Conservation (phyloP, 495 filamentous ascomycete species). For the Aspergillus olivimuriae region DNA sequence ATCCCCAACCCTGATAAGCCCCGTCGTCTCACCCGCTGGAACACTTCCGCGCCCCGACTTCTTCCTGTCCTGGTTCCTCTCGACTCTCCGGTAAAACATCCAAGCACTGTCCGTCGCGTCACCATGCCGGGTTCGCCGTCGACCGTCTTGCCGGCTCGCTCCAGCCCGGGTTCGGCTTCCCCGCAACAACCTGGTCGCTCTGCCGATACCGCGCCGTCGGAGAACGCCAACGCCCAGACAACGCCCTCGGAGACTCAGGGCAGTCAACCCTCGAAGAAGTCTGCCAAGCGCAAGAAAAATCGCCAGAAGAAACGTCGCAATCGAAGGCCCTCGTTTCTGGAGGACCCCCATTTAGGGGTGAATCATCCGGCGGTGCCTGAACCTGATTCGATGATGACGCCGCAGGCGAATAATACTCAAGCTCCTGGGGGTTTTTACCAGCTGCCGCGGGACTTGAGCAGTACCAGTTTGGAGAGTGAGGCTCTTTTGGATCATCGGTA, state of each 20-base stretch:
- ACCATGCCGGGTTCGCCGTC: slow-evolving; percentile 14
- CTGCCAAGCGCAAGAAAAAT: slow-evolving; percentile 34
- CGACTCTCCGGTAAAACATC: no score
- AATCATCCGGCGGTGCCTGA: slow-evolving; percentile 16
- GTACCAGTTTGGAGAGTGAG: slow-evolving; percentile 76
- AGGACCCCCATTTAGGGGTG: slow-evolving; percentile 22
- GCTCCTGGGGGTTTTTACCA: slow-evolving; percentile 60
- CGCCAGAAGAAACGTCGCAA: slow-evolving; percentile 36
- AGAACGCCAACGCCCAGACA: neutral
- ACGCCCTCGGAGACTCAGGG: slow-evolving; percentile 16
- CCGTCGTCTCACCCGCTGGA: no score
- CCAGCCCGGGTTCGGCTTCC: slow-evolving; percentile 2
- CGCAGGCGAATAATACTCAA: no score
- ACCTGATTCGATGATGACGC: no score
- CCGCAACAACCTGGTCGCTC: slow-evolving; percentile 6
- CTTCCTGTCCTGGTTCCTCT: neutral
- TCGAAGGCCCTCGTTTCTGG: slow-evolving; percentile 36
- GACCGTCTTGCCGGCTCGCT: slow-evolving; percentile 7
- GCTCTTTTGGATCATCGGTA: slow-evolving; percentile 76
- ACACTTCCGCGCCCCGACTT: neutral
- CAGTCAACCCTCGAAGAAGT: slow-evolving; percentile 19
- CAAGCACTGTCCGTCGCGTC: neutral
- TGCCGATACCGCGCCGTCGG: slow-evolving; percentile 2
- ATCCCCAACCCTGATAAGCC: neutral
- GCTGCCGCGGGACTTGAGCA: slow-evolving; percentile 56